Evolutionary conservation across 192 early-diverging fungal species (phyloP), one percentile per base, ranked within the genome.

Genomic region (Linnemannia exigua): DNA sequence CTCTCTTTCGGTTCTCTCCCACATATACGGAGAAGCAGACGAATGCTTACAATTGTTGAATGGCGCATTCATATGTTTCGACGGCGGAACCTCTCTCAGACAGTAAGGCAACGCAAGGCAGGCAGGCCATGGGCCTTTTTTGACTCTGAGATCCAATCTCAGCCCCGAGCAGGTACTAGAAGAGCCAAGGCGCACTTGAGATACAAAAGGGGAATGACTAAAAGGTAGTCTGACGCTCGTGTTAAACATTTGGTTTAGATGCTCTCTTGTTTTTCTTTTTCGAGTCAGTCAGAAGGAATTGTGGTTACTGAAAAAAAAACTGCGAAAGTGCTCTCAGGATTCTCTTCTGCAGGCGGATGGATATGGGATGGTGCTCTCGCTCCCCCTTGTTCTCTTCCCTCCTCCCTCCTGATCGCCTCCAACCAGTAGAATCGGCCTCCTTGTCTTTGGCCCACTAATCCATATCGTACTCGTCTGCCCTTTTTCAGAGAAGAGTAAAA

Each of bases 11-110:
- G n/a, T n/a, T n/a, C 41, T 22, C 63, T 48, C 37, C 35, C 36
- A 61, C 58, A 51, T 51, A 75, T 54, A 61, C 19, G 8, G 20
- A 33, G 66, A 22, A 8, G 44, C 63, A 25, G 61, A 67, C 41
- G 58, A 63, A 63, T 63, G 58, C 58, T 76, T 38, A 67, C 46
- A 44, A 44, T 44, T 76, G 61, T 67, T 11, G 61, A 67, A 31
- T 67, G 41, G 63, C 46, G 46, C 16, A 67, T 67, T 67, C 75
- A 76, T 52, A 75, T 76, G 61, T 67, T 67, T 76, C 58, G 61
- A 41, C 61, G 25, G 47, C 41, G 41, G 41, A 3, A 44, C 19
- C 31, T 31, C 67, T 22, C 75, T 61, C 63, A 46, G 31, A n/a
- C 9, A 38, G 44, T 12, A 38, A 47, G 41, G 25, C n/a, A 28